A percentile compares a stretch with the other conserved stretches of the same genome.
These are phyloP conservation scores for Fusarium zealandicum DNA, from an alignment of 2,329 filamentous ascomycete species.

Conservation along the genomic window DNA sequence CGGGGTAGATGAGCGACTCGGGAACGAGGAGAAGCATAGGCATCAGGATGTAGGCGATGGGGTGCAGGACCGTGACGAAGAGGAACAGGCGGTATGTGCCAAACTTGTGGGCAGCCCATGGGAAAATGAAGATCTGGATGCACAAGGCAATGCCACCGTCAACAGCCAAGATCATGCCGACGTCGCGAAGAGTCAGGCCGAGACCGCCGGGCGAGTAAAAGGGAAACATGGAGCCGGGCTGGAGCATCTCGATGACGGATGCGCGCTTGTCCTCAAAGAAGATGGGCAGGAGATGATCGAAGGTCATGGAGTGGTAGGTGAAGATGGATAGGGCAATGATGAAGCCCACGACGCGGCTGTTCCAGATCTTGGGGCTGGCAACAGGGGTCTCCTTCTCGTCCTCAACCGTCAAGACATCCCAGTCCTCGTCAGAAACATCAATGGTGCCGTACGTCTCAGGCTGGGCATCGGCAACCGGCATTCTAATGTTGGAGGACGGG, in stretches of 20 bases:
- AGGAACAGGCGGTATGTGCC: slow-evolving; percentile 68
- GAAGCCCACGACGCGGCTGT: slow-evolving; percentile 73
- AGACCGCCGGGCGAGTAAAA: slow-evolving; percentile 69
- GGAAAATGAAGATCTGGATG: slow-evolving; percentile 67
- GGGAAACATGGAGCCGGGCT: slow-evolving; percentile 46
- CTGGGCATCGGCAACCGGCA: slow-evolving; percentile 72
- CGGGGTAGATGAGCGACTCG: slow-evolving; percentile 57
- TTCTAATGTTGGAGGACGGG: slow-evolving; percentile 75
- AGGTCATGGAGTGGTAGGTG: slow-evolving; percentile 95
- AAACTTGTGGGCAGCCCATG: slow-evolving; percentile 62
- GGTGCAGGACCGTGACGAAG: slow-evolving; percentile 65
- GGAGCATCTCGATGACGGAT: slow-evolving; percentile 48
- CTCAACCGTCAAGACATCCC: slow-evolving; percentile 50
- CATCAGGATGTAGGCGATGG: slow-evolving; percentile 66
- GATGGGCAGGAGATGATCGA: slow-evolving; percentile 89
- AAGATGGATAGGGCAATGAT: slow-evolving; percentile 87
- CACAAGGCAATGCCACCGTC: slow-evolving; percentile 66
- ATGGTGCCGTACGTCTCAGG: slow-evolving; percentile 84
- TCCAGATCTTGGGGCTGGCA: slow-evolving; percentile 54
- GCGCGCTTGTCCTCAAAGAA: slow-evolving; percentile 82
- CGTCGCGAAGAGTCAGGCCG: slow-evolving; percentile 67
- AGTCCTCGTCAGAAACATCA: slow-evolving; percentile 53
- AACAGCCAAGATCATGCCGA: slow-evolving; percentile 67
- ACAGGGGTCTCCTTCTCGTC: slow-evolving; percentile 46
- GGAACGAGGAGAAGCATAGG: slow-evolving; percentile 65